These are phyloP conservation scores for Scenedesmus sp. DNA, from an alignment of 163 green algal genomes.

Conservation along the genomic window DNA sequence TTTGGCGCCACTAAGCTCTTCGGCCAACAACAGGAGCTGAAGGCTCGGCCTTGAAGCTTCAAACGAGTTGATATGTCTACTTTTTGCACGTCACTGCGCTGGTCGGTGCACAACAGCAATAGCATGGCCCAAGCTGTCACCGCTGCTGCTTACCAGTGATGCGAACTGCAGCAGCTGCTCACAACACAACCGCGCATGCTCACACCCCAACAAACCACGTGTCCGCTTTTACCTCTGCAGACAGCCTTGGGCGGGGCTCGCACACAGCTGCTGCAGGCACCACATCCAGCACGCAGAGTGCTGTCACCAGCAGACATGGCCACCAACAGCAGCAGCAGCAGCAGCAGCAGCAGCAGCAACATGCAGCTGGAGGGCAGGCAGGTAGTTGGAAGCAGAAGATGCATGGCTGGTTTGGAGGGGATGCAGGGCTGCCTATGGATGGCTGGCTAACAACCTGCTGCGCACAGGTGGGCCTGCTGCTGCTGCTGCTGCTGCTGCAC, in stretches of 20 bases:
- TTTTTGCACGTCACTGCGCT: too few relatives aligned
- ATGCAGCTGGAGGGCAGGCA: background rate
- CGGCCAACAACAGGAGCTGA: background rate
- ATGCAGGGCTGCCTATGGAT: constrained; percentile 41
- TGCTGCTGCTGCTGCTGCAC: background rate
- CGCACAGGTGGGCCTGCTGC: constrained; percentile 9
- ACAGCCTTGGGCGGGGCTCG: background rate
- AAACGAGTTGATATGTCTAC: too few relatives aligned
- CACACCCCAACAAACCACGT: too few relatives aligned
- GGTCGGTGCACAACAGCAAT: too few relatives aligned
- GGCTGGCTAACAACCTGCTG: constrained; percentile 41
- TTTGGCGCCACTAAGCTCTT: background rate
- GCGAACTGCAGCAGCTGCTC: too few relatives aligned
- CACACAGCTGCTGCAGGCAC: background rate
- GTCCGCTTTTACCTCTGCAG: background rate
- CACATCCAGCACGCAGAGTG: background rate
- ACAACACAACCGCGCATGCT: too few relatives aligned
- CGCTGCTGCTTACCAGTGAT: too few relatives aligned
- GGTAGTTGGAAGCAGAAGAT: background rate
- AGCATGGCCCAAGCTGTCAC: too few relatives aligned
- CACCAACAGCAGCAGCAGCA: background rate
- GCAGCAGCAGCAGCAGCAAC: background rate
- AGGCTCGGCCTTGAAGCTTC: background rate
- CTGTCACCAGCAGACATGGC: background rate
- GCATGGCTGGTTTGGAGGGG: constrained; percentile 36